phyloP scores from a whole-genome alignment of 1,284 basidiomycete genomes.

The Cerioporus squamosus region DNA sequence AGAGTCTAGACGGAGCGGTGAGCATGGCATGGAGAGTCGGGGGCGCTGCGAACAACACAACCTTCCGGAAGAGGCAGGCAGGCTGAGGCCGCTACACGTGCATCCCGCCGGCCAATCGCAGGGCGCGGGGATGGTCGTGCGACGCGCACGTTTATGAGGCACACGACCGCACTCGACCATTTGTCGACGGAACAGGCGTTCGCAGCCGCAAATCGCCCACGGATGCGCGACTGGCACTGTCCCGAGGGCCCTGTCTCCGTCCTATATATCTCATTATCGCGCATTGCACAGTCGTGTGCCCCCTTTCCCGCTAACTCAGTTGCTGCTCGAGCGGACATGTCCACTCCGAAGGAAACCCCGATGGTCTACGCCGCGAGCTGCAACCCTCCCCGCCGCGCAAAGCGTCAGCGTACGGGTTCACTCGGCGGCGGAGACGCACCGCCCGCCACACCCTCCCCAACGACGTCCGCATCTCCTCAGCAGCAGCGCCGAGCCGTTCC shows the following conservation, averaged over 20 bases:
- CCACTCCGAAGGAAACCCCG: slow-evolving; percentile 20
- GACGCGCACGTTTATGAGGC: slow-evolving; percentile 37
- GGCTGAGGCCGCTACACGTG: slow-evolving; percentile 32
- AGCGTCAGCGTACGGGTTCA: slow-evolving; percentile 42
- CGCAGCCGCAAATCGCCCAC: slow-evolving; percentile 18
- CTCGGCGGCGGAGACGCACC: slow-evolving; percentile 3
- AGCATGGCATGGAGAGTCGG: neutral
- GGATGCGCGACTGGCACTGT: slow-evolving; percentile 8
- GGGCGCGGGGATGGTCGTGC: slow-evolving; percentile 34
- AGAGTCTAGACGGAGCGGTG: too few relatives aligned
- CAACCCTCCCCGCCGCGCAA: slow-evolving; percentile 63
- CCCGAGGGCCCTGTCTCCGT: too few relatives aligned
- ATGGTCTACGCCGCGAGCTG: slow-evolving; percentile 50
- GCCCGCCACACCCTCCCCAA: slow-evolving; percentile 13
- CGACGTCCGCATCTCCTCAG: slow-evolving; percentile 13
- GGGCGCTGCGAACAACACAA: slow-evolving; percentile 21
- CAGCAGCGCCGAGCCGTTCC: slow-evolving; percentile 13
- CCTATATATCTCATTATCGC: slow-evolving; percentile 16
- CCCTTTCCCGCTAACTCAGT: slow-evolving; percentile 1
- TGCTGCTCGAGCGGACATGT: slow-evolving; percentile 17
- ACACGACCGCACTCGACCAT: slow-evolving; percentile 28
- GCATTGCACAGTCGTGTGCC: slow-evolving; percentile 25
- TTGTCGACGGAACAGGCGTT: slow-evolving; percentile 11
- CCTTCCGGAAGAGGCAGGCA: slow-evolving; percentile 26
- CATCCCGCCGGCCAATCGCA: slow-evolving; percentile 33